Percentiles rank a stretch among this genome's conserved stretches.
Evolutionary conservation across 2,329 filamentous ascomycete species (phyloP).

Genomic region (Drechslera avenae): DNA sequence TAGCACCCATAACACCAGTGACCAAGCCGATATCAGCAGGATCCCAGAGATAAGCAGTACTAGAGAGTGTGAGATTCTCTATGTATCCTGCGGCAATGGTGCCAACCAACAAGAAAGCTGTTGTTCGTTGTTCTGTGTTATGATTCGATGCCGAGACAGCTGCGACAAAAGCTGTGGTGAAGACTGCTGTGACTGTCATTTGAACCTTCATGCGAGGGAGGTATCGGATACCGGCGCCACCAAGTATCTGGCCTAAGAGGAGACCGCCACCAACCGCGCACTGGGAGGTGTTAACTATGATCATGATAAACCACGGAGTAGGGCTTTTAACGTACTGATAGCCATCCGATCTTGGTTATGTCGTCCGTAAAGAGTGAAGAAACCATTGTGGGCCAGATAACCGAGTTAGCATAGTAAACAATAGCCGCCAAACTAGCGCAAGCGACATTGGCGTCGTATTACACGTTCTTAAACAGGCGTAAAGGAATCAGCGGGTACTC

Average conservation of each 20-base stretch:
- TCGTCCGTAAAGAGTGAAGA: constrained; percentile 36
- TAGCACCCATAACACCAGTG: constrained; percentile 37
- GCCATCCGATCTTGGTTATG: constrained; percentile 37
- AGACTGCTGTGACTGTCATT: constrained; percentile 34
- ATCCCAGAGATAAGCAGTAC: constrained; percentile 38
- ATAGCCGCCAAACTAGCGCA: constrained; percentile 42
- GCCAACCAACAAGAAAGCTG: constrained; percentile 32
- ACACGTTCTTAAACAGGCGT: constrained; percentile 44
- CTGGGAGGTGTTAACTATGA: constrained; percentile 16
- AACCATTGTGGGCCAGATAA: constrained; percentile 42
- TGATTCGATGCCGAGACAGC: constrained; percentile 28
- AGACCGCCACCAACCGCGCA: constrained; percentile 42
- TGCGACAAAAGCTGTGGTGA: constrained; percentile 36
- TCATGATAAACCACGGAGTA: neutral
- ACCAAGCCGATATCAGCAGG: constrained; percentile 41
- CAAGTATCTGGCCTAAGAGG: constrained; percentile 38
- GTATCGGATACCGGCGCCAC: constrained; percentile 36
- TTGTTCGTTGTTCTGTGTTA: constrained; percentile 24
- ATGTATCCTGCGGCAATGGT: constrained; percentile 37
- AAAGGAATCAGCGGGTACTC: constrained; percentile 48
- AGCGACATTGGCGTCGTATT: constrained; percentile 40
- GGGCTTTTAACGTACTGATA: constrained; percentile 38
- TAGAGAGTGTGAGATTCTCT: constrained; percentile 38
- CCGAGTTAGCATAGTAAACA: constrained; percentile 43
- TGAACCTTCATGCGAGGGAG: constrained; percentile 41